Conservation (phyloP, 345 rosid genomes). For the Chamaenerion angustifolium region DNA sequence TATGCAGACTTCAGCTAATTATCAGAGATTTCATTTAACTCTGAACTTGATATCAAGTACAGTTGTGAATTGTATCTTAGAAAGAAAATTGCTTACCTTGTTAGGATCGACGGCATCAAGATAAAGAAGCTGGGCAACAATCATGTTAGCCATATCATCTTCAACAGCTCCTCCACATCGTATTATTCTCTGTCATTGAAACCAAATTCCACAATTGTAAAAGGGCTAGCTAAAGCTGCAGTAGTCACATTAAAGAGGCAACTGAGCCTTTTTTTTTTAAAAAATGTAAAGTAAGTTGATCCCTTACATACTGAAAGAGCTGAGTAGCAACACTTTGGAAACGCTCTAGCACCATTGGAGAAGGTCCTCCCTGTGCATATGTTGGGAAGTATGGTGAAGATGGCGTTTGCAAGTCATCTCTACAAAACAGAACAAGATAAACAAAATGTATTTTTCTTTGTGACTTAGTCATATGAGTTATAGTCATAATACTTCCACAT, state of each 20-base stretch:
- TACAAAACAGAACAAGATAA: conserved; percentile 23
- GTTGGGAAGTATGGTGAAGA: conserved; percentile 67
- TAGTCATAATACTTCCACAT: not conserved
- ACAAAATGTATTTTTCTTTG: too few relatives aligned
- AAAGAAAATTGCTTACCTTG: conserved; percentile 29
- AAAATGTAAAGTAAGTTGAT: not conserved
- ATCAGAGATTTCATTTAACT: too few relatives aligned
- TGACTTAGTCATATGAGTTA: too few relatives aligned
- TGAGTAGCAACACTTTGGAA: conserved; percentile 80
- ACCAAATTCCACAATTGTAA: conserved; percentile 7
- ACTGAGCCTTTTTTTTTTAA: conserved; percentile 1
- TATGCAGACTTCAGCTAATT: too few relatives aligned
- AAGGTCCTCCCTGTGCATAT: conserved; percentile 71
- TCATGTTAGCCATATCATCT: conserved; percentile 92
- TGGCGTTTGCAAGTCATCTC: conserved; percentile 77
- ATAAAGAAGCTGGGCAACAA: conserved; percentile 91
- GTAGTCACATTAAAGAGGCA: conserved; percentile 1
- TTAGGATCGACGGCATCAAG: conserved; percentile 90
- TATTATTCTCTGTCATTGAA: conserved; percentile 58
- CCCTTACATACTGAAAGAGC: conserved; percentile 70
- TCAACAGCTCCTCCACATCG: conserved; percentile 98
- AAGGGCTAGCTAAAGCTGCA: conserved; percentile 1
- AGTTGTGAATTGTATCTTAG: too few relatives aligned
- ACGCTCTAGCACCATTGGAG: conserved; percentile 85
- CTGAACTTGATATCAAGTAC: too few relatives aligned